Base-by-base conservation (phyloP, 192 early-diverging fungal genomes). In the Gigaspora rosea region DNA sequence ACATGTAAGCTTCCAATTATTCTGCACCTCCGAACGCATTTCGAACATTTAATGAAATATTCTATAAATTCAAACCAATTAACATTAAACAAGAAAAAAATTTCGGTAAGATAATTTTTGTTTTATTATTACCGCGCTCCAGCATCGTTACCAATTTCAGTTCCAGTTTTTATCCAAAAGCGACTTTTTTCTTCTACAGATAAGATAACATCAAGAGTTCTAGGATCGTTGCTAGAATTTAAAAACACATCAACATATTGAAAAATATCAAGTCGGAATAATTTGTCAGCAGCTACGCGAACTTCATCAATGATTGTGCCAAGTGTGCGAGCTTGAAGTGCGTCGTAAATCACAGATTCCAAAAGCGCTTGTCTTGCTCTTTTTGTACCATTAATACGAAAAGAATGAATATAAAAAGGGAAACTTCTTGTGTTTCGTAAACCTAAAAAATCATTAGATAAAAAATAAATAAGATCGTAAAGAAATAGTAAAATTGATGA, bases 21-120 rank as follows among this genome's bases (percentile, higher is more conserved):
- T 99, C 97, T 33, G 90, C 97, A 27, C 90, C 93, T 22, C 97
- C 97, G 83, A 95, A 94, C 3, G 91, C 87, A 75, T 99, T 98
- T 68, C 91, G 87, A 33, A 98, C 63, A 46, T 87, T 89, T 46
- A 91, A 81, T 0, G 94, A 89, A 9, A 79, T 73, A 58, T 84
- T 79, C 83, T 83, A 27, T 27, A 27, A 27, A 27, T 27, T 27
- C 27, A 27, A 27, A 27, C 27, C 0, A 27, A 27, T 27, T 27
- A 27, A 27, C 27, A 27, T 27, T 27, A 27, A 27, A 27, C 27
- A 27, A 27, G 27, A 27, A 27, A 1, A 27, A 27, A 27, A 27
- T 27, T 27, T 52, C 15, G 51, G 15, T 52, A 13, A 52, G 15
- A 52, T 52, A 13, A 52, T 52, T 52, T 13, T 52, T 52, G 6